Evolutionary conservation across 495 filamentous ascomycete genomes (phyloP), one percentile per base, ranked within the genome.

Genomic region (Diplogelasinospora grovesii): DNA sequence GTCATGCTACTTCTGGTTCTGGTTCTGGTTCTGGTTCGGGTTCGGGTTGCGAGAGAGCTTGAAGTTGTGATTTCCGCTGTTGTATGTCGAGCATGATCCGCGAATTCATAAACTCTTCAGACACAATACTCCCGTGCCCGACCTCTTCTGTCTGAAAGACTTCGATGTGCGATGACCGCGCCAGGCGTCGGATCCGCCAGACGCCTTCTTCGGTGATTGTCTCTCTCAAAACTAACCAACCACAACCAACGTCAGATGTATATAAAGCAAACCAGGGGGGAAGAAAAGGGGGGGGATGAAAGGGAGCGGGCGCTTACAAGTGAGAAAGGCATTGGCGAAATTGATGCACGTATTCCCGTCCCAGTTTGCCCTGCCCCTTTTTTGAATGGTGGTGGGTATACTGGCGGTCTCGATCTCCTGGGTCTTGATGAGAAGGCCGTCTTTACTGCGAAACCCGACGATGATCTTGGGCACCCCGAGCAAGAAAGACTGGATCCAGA

Each of bases 401-500:
- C 60, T 70, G 14, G 70, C 68, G 2, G 89, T 95, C 45, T 88
- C 78, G 5, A 93, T 70, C 55, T 95, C 86, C 53, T 89, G 73
- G 2, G 90, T 41, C 16, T 71, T 68, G 26, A 68, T 64, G 24
- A 97, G 68, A 31, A 85, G 78, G 4, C 93, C 93, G 41, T 82
- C 56, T 29, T 73, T 73, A 16, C 74, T 78, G 14, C 93, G 81
- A 53, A 90, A 95, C 1, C 92, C 92, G 3, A 97, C 85, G 14
- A 95, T 81, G 37, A 99, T 85, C 54, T 81, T 92, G 0, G 86
- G 86, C 2, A 97, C 88, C 5, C 89, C 90, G 1, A 99, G 77
- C 0, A 99, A 71, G 54, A 95, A 99, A 1, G 87, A 95, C 49
- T 99, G 92, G 13, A 87, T 83, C 92, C 92, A 99, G 65, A 86